phyloP scores from a whole-genome alignment of 805 yeast species.

The Spathaspora boniae region DNA sequence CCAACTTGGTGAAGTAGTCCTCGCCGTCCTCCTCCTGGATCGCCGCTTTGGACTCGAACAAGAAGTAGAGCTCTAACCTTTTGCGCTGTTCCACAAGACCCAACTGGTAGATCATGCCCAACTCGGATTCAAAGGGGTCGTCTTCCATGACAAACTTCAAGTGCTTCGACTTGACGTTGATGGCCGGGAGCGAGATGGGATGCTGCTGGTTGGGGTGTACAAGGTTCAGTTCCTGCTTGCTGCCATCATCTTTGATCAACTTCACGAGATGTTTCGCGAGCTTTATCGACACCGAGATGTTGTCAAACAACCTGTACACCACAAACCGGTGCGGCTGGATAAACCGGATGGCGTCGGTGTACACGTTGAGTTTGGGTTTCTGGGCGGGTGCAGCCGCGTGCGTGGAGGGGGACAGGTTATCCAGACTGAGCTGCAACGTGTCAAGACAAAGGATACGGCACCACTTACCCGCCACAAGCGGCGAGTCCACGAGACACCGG shows the following conservation, averaged over 20 bases:
- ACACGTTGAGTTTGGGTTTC: conserved; percentile 20
- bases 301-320: conserved; percentile 37
- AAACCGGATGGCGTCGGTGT: conserved; percentile 25
- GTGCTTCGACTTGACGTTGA: conserved; percentile 22
- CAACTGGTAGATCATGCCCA: conserved; percentile 39
- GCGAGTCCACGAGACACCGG: conserved; percentile 52
- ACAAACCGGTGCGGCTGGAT: conserved; percentile 39
- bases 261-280: conserved; percentile 30
- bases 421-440: conserved; percentile 22
- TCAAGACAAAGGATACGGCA: conserved; percentile 43
- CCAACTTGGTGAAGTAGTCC: conserved; percentile 24
- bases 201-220: conserved; percentile 30
- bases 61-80: conserved; percentile 25
- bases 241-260: conserved; percentile 16
- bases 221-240: conserved; percentile 12
- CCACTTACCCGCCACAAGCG: conserved; percentile 47
- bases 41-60: conserved; percentile 18
- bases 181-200: conserved; percentile 26
- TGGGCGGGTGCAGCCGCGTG: too few species aligned
- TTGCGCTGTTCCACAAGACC: conserved; percentile 40
- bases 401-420: too few species aligned
- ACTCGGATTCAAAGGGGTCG: conserved; percentile 41
- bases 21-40: conserved; percentile 13
- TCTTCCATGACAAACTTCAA: conserved; percentile 38
- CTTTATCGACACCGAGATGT: conserved; percentile 31